phyloP scores from a whole-genome alignment of 1,139 yeast genomes.

The Candida sp. region DNA sequence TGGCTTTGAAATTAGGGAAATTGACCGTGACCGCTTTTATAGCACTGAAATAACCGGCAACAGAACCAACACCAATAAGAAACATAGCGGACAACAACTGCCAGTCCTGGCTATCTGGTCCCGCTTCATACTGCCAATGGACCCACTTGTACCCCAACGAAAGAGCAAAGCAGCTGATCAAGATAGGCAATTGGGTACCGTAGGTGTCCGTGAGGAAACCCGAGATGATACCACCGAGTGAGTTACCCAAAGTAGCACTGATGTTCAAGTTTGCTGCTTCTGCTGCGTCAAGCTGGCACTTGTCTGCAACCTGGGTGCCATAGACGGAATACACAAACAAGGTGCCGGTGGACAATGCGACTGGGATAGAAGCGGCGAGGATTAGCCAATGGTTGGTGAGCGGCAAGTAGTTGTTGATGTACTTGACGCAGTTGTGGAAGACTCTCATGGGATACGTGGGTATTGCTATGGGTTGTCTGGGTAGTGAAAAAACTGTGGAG shows the following conservation, averaged over 20 bases:
- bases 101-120: conserved; percentile 18
- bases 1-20: conserved; percentile 35
- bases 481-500: conserved; percentile 1
- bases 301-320: conserved; percentile 34
- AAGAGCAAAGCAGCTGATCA: conserved; percentile 26
- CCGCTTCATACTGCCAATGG: conserved; percentile 22
- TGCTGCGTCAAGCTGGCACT: conserved; percentile 31
- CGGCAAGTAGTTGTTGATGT: conserved; percentile 27
- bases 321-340: conserved; percentile 38
- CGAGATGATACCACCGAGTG: conserved; percentile 35
- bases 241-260: conserved; percentile 34
- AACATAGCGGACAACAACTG: conserved; percentile 32
- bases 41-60: conserved; percentile 37
- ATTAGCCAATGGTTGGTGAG: conserved; percentile 32
- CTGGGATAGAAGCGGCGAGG: conserved; percentile 30
- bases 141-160: conserved; percentile 33
- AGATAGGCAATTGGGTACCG: conserved; percentile 39
- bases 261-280: conserved; percentile 35
- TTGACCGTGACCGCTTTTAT: conserved; percentile 37
- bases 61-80: conserved; percentile 36
- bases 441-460: conserved; percentile 14
- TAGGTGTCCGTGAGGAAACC: conserved; percentile 36
- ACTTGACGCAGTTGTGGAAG: conserved; percentile 18
- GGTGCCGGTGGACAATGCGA: conserved; percentile 37
- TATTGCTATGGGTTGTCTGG: background rate